phyloP scores from a whole-genome alignment of 2,329 filamentous ascomycete genomes.

The Colletotrichum chlorophyti region DNA sequence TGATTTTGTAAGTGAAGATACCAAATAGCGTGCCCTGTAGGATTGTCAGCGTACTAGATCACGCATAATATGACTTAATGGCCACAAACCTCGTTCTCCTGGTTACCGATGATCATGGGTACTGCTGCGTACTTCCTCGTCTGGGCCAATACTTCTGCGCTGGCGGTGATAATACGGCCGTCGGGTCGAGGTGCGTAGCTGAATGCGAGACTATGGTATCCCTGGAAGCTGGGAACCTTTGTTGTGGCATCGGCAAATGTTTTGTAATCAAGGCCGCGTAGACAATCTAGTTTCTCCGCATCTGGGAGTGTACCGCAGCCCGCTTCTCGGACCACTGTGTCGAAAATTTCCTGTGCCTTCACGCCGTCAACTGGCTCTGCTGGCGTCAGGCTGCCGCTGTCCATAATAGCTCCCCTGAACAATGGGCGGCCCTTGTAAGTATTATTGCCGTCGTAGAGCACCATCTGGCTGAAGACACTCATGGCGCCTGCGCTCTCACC shows the following conservation, averaged over 20 bases:
- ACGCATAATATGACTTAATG: no score
- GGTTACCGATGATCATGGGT: slow-evolving; percentile 68
- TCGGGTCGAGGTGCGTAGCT: slow-evolving; percentile 70
- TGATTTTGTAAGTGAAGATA: slow-evolving; percentile 65
- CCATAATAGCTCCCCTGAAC: slow-evolving; percentile 72
- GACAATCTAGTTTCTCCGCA: slow-evolving; percentile 57
- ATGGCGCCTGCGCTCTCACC: slow-evolving; percentile 67
- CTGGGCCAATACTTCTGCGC: slow-evolving; percentile 55
- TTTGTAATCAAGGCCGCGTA: slow-evolving; percentile 59
- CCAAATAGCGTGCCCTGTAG: slow-evolving; percentile 69
- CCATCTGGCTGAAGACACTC: slow-evolving; percentile 68
- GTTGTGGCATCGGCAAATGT: slow-evolving; percentile 62
- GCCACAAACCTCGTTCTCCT: slow-evolving; percentile 76
- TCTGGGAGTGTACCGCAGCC: slow-evolving; percentile 61
- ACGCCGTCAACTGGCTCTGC: slow-evolving; percentile 58
- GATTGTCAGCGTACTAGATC: no score
- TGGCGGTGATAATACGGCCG: slow-evolving; percentile 56
- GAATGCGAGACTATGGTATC: slow-evolving; percentile 63
- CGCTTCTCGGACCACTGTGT: slow-evolving; percentile 55
- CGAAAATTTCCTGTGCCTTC: slow-evolving; percentile 63
- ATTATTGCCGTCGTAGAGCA: slow-evolving; percentile 66
- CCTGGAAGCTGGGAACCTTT: slow-evolving; percentile 62
- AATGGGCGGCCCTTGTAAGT: slow-evolving; percentile 69
- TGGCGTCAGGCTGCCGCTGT: slow-evolving; percentile 59
- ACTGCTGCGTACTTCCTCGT: slow-evolving; percentile 61